Evolutionary conservation across 2,329 filamentous ascomycete genomes (phyloP).

Genomic region (Chaetothyriales sp.): DNA sequence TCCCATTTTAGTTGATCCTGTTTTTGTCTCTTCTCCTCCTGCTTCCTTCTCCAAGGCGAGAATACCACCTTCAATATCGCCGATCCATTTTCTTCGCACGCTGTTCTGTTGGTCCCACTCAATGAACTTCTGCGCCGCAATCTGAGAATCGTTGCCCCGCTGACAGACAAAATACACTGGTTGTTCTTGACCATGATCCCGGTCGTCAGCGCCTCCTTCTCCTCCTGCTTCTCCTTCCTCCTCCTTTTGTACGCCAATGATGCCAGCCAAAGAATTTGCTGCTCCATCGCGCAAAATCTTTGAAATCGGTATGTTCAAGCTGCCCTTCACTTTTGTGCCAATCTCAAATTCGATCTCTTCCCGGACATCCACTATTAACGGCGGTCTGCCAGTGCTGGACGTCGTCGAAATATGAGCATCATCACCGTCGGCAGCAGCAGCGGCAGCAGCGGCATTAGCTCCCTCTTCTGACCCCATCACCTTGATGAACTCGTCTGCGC

Average conservation of each 20-base stretch:
- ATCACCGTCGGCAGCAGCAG: constrained; percentile 11
- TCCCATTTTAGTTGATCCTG: background rate
- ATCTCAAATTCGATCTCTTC: constrained; percentile 75
- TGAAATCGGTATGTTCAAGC: constrained; percentile 44
- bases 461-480: constrained; percentile 12
- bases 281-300: constrained; percentile 22
- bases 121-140: constrained; percentile 29
- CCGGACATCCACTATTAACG: constrained; percentile 65
- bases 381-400: constrained; percentile 17
- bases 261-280: constrained; percentile 5
- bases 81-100: constrained; percentile 7
- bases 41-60: constrained; percentile 9
- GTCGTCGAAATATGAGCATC: background rate
- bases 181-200: constrained; percentile 1
- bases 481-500: constrained; percentile 44
- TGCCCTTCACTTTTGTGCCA: constrained; percentile 52
- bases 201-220: background rate
- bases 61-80: constrained; percentile 15
- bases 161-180: constrained; percentile 33
- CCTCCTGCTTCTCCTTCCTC: background rate
- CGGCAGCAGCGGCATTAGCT: constrained; percentile 13
- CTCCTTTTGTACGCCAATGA: constrained; percentile 1
- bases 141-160: constrained; percentile 35
- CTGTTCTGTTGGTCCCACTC: constrained; percentile 13
- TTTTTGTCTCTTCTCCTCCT: background rate